Evolutionary conservation across 2,329 filamentous ascomycete species (phyloP), one percentile per base, ranked within the genome.

Genomic region (Didymella lethalis): DNA sequence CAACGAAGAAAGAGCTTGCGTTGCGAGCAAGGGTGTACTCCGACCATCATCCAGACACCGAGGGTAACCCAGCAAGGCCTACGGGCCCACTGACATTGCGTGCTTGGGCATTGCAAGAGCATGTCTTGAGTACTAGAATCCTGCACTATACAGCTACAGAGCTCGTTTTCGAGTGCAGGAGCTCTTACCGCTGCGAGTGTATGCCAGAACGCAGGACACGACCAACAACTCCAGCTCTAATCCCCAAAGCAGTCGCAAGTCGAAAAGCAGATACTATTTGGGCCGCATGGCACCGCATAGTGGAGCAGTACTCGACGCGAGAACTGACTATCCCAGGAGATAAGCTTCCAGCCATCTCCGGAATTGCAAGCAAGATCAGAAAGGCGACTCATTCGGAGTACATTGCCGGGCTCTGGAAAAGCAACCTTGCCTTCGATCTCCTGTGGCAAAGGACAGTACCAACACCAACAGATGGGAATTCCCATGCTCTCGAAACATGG

Each of bases 51-150:
- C 74, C 59, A 3, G 49, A 62, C 20, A 53, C 62, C 1, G 57
- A 66, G 38, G 61, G 62, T 6, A 58, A 63, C 29, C 70, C 72
- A 8, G 72, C 71, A 28, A 70, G 54, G 25, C 67, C 64, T 25
- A 49, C 61, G 34, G 68, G 73, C 2, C 72, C 71, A 12, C 52
- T 77, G 25, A 67, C 64, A 14, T 63, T 57, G 7, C 67, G 75
- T 32, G 69, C 70, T 4, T 76, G 74, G 74, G 70, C 67, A 8
- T 57, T 77, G 0, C 74, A 77, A 45, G 74, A 76, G 41, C 73
- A 73, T 48, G 69, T 72, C 2, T 62, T 77, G 3, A 72, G 69
- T 45, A 71, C 72, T 1, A 65, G 75, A 25, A 62, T 76, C 18
- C 36, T 77, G 8, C 72, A 76, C 54, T 77, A 72, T 44, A 75